A percentile compares a stretch with the other conserved stretches of the same genome.
Evolutionary conservation across 768 basidiomycete species (phyloP).

Genomic region (Kwoniella sp.): DNA sequence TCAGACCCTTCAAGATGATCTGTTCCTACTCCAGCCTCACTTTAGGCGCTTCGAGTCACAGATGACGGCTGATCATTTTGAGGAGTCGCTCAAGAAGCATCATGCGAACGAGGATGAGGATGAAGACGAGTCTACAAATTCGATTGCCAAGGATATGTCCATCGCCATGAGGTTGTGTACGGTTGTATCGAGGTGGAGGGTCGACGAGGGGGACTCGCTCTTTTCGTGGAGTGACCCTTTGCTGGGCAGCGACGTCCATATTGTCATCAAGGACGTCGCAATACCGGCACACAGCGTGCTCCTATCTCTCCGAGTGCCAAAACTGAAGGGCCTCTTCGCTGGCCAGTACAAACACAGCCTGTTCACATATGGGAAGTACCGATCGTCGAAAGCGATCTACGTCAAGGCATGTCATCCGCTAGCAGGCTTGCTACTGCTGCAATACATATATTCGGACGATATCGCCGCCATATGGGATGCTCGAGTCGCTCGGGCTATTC

Average conservation of each 20-base stretch:
- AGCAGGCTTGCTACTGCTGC: conserved; percentile 71
- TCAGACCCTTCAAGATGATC: conserved; percentile 66
- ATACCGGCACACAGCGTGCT: conserved; percentile 46
- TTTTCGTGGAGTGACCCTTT: conserved; percentile 50
- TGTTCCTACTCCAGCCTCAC: conserved; percentile 71
- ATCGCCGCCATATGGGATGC: conserved; percentile 82
- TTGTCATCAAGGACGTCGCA: conserved; percentile 60
- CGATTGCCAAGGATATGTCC: conserved; percentile 50
- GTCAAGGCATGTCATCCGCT: conserved; percentile 68
- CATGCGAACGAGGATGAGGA: conserved; percentile 54
- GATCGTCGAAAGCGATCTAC: conserved; percentile 31
- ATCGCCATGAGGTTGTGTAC: conserved; percentile 47
- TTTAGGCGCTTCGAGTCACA: conserved; percentile 48
- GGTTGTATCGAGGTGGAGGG: conserved; percentile 47
- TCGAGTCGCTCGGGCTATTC: conserved; percentile 63
- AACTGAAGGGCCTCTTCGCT: conserved; percentile 22
- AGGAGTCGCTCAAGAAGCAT: conserved; percentile 26
- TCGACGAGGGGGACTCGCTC: conserved; percentile 41
- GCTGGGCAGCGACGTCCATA: conserved; percentile 68
- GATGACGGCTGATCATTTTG: conserved; percentile 45
- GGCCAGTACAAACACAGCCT: conserved; percentile 17
- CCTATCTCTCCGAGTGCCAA: conserved; percentile 30
- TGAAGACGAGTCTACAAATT: conserved; percentile 58
- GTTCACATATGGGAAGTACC: conserved; percentile 9
- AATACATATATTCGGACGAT: conserved; percentile 87